phyloP scores from a whole-genome alignment of 768 basidiomycete genomes.

The Phanerochaete sordida region DNA sequence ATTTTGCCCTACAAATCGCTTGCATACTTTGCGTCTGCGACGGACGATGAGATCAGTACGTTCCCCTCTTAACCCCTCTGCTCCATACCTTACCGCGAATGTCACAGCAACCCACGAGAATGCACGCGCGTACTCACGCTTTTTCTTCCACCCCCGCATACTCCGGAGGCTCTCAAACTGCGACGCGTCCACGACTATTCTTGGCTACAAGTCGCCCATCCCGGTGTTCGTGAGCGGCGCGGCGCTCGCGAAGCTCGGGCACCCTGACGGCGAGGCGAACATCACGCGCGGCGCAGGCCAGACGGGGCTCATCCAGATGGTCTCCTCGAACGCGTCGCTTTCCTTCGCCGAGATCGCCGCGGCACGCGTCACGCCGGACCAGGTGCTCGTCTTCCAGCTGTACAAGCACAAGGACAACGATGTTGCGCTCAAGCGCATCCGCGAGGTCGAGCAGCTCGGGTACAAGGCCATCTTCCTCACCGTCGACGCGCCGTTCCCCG shows the following conservation, averaged over 20 bases:
- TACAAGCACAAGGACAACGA: slow-evolving; percentile 76
- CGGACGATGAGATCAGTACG: slow-evolving; percentile 82
- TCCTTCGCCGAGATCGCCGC: slow-evolving; percentile 61
- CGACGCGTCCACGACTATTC: slow-evolving; percentile 69
- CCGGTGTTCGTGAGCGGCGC: slow-evolving; percentile 85
- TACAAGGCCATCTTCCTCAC: slow-evolving; percentile 91
- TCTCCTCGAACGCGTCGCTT: slow-evolving; percentile 73
- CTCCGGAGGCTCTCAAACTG: slow-evolving; percentile 62
- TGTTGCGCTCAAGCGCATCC: slow-evolving; percentile 65
- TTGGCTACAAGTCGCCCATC: slow-evolving; percentile 66
- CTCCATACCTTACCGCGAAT: neutral
- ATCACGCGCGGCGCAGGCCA: slow-evolving; percentile 67
- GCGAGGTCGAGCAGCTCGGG: slow-evolving; percentile 66
- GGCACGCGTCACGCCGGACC: slow-evolving; percentile 47
- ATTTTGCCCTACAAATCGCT: slow-evolving; percentile 71
- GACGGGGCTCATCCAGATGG: slow-evolving; percentile 79
- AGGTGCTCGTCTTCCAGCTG: slow-evolving; percentile 77
- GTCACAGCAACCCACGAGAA: slow-evolving; percentile 61
- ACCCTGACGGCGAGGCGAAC: slow-evolving; percentile 84
- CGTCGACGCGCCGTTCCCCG: slow-evolving; percentile 82
- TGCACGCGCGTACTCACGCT: slow-evolving; percentile 72
- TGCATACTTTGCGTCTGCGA: slow-evolving; percentile 82
- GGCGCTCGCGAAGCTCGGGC: slow-evolving; percentile 81
- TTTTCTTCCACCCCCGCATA: slow-evolving; percentile 86
- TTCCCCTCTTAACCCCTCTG: neutral